Evolutionary conservation across 2,329 filamentous ascomycete species (phyloP).

Genomic region (Coniochaeta ligniaria): DNA sequence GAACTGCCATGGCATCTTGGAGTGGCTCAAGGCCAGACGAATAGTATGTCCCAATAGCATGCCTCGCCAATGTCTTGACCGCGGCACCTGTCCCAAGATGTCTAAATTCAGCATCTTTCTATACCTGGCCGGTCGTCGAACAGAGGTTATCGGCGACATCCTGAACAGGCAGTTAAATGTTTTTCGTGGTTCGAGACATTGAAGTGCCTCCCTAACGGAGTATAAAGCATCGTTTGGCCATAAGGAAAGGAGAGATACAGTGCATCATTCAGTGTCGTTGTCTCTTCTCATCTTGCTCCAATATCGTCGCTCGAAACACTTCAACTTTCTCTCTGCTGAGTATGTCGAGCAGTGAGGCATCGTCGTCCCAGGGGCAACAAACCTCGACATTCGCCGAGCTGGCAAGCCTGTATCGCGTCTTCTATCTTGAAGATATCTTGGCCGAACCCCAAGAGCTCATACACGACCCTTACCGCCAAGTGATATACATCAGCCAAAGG

Average conservation of each 20-base stretch:
- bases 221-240: neutral
- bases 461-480: constrained; percentile 15
- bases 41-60: neutral
- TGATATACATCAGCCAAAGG: constrained; percentile 17
- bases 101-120: no score
- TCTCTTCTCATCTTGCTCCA: neutral
- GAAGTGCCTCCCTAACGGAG: neutral
- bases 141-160: neutral
- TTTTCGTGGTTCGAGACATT: neutral
- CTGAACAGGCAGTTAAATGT: neutral
- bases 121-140: no score
- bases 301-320: neutral
- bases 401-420: constrained; percentile 17
- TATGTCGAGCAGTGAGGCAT: neutral
- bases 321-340: neutral
- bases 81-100: no score
- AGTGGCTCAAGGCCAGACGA: neutral
- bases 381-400: constrained; percentile 13
- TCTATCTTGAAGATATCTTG: constrained; percentile 18
- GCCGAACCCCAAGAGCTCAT: constrained; percentile 19
- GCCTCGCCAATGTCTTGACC: no score
- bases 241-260: neutral
- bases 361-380: neutral
- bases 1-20: neutral
- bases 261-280: neutral